Evolutionary conservation across 768 basidiomycete genomes (phyloP).

Genomic region (Baorangia bicolor): DNA sequence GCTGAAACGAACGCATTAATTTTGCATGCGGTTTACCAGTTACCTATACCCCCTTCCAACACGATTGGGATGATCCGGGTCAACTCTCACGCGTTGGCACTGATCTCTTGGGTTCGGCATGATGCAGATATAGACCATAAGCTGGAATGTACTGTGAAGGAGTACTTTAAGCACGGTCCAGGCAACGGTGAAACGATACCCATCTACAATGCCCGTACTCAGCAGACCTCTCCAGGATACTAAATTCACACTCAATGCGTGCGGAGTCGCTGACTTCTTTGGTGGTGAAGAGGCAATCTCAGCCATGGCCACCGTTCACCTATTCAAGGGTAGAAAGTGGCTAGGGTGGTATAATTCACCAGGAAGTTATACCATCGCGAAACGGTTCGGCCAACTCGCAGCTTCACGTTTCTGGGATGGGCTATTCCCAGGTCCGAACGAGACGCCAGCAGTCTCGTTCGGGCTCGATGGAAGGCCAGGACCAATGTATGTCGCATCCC

Average conservation of each 20-base stretch:
- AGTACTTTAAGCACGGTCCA: background rate
- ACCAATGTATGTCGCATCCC: slow-evolving; percentile 24
- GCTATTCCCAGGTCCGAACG: slow-evolving; percentile 31
- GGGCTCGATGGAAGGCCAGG: slow-evolving; percentile 30
- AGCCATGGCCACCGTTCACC: slow-evolving; percentile 37
- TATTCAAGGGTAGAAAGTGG: slow-evolving; percentile 33
- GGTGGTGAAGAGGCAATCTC: slow-evolving; percentile 39
- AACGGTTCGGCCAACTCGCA: slow-evolving; percentile 32
- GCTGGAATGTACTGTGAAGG: background rate
- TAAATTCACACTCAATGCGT: slow-evolving; percentile 25
- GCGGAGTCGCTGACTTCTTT: slow-evolving; percentile 37
- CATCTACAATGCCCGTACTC: slow-evolving; percentile 18
- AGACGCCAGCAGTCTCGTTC: slow-evolving; percentile 28
- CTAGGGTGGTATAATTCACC: slow-evolving; percentile 40
- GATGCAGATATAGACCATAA: too few species aligned
- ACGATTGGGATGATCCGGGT: too few species aligned
- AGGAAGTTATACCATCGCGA: slow-evolving; percentile 35
- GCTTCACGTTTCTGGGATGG: slow-evolving; percentile 31
- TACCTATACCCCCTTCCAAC: too few species aligned
- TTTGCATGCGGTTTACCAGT: too few species aligned
- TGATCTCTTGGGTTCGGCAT: too few species aligned
- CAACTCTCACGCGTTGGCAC: too few species aligned
- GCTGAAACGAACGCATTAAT: too few species aligned
- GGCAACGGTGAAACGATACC: background rate
- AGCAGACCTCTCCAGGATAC: slow-evolving; percentile 1